A percentile compares a stretch with the other conserved stretches of the same genome.
These are phyloP conservation scores for Coprinopsis marcescibilis DNA, from an alignment of 768 basidiomycete genomes.

Conservation along the genomic window DNA sequence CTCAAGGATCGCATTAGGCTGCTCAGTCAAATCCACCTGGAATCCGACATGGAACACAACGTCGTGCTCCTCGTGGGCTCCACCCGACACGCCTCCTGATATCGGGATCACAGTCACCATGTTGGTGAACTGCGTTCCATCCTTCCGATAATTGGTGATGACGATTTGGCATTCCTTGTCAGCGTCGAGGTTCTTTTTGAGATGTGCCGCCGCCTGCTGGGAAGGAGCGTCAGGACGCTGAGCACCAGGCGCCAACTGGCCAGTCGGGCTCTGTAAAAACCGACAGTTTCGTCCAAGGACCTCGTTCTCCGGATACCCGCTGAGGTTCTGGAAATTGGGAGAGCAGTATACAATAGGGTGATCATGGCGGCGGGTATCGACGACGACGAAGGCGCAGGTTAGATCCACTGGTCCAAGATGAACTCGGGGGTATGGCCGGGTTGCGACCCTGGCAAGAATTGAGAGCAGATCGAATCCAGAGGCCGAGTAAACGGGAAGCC, in stretches of 20 bases:
- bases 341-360: conserved; percentile 88
- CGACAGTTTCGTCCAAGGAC: conserved; percentile 89
- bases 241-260: conserved; percentile 30
- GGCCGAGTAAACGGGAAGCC: conserved; percentile 72
- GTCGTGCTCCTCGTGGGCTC: conserved; percentile 55
- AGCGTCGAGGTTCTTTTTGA: conserved; percentile 59
- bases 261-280: conserved; percentile 79
- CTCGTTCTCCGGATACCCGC: conserved; percentile 69
- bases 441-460: conserved; percentile 71
- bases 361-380: conserved; percentile 78
- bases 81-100: conserved; percentile 48
- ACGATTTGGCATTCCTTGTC: conserved; percentile 87
- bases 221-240: conserved; percentile 49
- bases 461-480: conserved; percentile 90
- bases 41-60: conserved; percentile 90
- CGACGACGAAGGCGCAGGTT: conserved; percentile 87
- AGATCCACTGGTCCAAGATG: conserved; percentile 88
- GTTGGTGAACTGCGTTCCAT: conserved; percentile 84
- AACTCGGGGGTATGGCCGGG: conserved; percentile 68
- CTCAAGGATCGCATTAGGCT: conserved; percentile 78
- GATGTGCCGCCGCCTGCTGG: conserved; percentile 52
- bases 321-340: conserved; percentile 73
- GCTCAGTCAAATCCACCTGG: conserved; percentile 87
- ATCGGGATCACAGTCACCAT: conserved; percentile 90
- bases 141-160: conserved; percentile 85